Conservation (phyloP, 768 basidiomycete genomes). For the Roridomyces roridus region DNA sequence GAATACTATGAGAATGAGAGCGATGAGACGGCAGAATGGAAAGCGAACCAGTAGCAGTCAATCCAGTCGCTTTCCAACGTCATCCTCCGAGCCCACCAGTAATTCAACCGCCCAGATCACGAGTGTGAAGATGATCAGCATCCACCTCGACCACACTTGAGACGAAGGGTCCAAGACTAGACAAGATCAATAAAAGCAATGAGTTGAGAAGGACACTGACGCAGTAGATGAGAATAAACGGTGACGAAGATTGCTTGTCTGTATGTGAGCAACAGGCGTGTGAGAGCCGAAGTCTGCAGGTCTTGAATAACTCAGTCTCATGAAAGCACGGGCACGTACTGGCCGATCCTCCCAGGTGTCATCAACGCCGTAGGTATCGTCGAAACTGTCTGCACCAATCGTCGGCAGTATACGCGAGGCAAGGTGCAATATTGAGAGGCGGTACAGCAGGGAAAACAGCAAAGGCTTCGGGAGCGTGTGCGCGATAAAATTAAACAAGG, state of each 20-base stretch:
- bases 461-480: conserved; percentile 89
- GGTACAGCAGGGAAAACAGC: conserved; percentile 78
- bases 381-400: conserved; percentile 84
- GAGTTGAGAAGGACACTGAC: conserved; percentile 43
- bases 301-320: background rate
- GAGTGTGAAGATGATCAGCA: conserved; percentile 87
- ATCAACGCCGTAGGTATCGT: conserved; percentile 65
- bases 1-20: conserved; percentile 81
- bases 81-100: conserved; percentile 77
- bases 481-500: conserved; percentile 79
- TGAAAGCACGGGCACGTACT: conserved; percentile 43
- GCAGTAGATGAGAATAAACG: conserved; percentile 84
- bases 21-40: conserved; percentile 73
- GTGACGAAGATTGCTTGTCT: conserved; percentile 85
- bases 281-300: conserved; percentile 76
- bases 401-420: conserved; percentile 85
- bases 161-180: conserved; percentile 86
- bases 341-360: conserved; percentile 78
- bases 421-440: conserved; percentile 79
- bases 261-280: conserved; percentile 79
- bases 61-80: conserved; percentile 75
- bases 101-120: conserved; percentile 85
- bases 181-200: conserved; percentile 4
- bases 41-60: conserved; percentile 61
- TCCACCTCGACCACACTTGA: conserved; percentile 95